Base-by-base conservation (phyloP, 2,329 filamentous ascomycete species). In the Fusarium sp. region DNA sequence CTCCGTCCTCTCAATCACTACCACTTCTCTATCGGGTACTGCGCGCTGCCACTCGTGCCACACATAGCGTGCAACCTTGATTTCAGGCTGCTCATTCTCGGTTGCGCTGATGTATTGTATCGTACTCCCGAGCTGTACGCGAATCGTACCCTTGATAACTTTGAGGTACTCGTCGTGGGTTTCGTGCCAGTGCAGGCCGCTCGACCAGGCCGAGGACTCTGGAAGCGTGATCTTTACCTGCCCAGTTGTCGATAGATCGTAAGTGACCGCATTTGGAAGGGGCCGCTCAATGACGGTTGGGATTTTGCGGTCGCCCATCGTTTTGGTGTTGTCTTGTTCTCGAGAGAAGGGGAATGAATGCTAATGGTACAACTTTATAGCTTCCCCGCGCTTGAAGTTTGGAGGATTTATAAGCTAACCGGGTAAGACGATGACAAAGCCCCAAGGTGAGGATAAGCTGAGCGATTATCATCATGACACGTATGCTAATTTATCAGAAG, bases 131-230 rank as follows among this genome's bases (percentile, higher is more conserved):
- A 82, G 33, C 0, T 70, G 74, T 0, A 81, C 77, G 20, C 63
- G 67, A 2, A 85, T 81, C 8, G 78, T 78, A 14, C 85, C 86
- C 42, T 78, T 79, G 31, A 86, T 20, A 9, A 88, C 80, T 20
- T 78, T 82, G 10, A 89, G 79, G 72, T 84, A 86, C 71, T 88
- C 87, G 4, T 81, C 84, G 71, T 88, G 86, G 2, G 73, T 74
- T 63, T 84, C 82, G 70, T 89, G 87, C 83, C 86, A 88, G 74
- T 89, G 87, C 11, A 86, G 79, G 2, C 85, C 86, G 45, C 84
- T 86, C 10, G 84, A 83, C 87, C 87, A 89, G 5, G 79, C 79
- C 1, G 86, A 88, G 10, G 77, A 69, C 0, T 70, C 62, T 0
- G 86, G 86, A 0, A 88, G 80, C 1, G 82, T 83, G 61, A 88